A percentile compares a stretch with the other conserved stretches of the same genome.
These are phyloP conservation scores for Bullera alba DNA, from an alignment of 768 basidiomycete species.

Conservation along the genomic window DNA sequence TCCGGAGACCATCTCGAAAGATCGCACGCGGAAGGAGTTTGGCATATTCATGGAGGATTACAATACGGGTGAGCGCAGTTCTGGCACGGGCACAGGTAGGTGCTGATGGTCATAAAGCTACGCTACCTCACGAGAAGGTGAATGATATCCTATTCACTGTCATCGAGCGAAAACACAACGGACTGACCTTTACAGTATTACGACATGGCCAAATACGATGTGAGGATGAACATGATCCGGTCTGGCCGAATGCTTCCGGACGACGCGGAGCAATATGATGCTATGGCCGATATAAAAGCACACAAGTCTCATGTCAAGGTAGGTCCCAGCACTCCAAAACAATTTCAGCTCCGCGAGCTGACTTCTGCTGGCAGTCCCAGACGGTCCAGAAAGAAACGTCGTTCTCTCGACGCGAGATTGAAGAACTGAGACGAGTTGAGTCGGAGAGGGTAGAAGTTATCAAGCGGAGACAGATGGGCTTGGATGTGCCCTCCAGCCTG, in stretches of 20 bases:
- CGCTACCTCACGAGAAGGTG: slow-evolving; percentile 79
- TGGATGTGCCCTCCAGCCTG: slow-evolving; percentile 36
- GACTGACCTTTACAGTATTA: slow-evolving; percentile 71
- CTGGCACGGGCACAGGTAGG: background rate
- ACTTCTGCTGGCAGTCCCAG: slow-evolving; percentile 2
- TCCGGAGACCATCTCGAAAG: slow-evolving; percentile 78
- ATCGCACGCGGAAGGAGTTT: slow-evolving; percentile 80
- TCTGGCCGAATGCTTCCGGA: slow-evolving; percentile 72
- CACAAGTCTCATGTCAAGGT: slow-evolving; percentile 67
- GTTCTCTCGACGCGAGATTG: slow-evolving; percentile 68
- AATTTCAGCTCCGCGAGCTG: background rate
- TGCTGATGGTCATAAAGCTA: slow-evolving; percentile 55
- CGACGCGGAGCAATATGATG: slow-evolving; percentile 64
- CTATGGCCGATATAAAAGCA: slow-evolving; percentile 74
- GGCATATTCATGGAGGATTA: slow-evolving; percentile 56
- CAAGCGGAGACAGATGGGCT: slow-evolving; percentile 32
- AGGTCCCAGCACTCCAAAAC: slow-evolving; percentile 33
- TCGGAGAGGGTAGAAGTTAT: slow-evolving; percentile 72
- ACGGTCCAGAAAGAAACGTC: slow-evolving; percentile 61
- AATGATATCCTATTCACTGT: background rate
- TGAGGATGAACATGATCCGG: slow-evolving; percentile 73
- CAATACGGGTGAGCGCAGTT: slow-evolving; percentile 44
- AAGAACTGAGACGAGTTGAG: slow-evolving; percentile 74
- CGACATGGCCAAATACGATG: slow-evolving; percentile 76
- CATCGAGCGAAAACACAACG: background rate